phyloP scores from a whole-genome alignment of 139 green algal genomes.

The Chlamydomonas schloesseri region DNA sequence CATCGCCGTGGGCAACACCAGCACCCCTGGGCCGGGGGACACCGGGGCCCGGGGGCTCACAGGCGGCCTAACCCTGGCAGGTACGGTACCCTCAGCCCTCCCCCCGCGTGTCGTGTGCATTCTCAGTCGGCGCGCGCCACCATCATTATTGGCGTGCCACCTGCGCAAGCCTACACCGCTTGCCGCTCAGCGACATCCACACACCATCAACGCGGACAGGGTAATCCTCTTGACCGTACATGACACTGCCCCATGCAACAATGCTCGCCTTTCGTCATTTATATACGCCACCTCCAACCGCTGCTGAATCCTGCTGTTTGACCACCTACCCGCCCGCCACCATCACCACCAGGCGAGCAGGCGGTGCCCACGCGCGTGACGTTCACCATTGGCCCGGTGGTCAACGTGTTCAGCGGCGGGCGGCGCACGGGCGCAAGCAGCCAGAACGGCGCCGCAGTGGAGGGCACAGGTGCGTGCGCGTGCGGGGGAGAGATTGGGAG shows the following conservation, averaged over 20 bases:
- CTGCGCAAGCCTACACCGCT: too few relatives aligned
- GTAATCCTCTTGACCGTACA: too few relatives aligned
- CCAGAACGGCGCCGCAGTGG: constrained; percentile 14
- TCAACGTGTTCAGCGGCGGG: constrained; percentile 15
- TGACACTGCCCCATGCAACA: too few relatives aligned
- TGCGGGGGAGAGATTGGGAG: too few relatives aligned
- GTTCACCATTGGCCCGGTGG: constrained; percentile 13
- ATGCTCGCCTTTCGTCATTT: too few relatives aligned
- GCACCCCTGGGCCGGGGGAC: neutral
- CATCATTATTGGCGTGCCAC: too few relatives aligned
- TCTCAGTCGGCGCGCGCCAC: too few relatives aligned
- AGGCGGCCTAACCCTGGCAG: constrained; percentile 24
- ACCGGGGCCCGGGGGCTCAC: neutral
- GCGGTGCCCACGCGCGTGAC: constrained; percentile 13
- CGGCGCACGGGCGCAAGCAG: constrained; percentile 15
- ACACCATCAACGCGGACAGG: too few relatives aligned
- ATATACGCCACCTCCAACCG: too few relatives aligned
- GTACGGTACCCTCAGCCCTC: neutral
- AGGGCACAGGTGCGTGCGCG: constrained; percentile 9
- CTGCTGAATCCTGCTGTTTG: too few relatives aligned
- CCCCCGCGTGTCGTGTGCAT: too few relatives aligned
- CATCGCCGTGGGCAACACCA: neutral
- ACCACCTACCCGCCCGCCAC: neutral
- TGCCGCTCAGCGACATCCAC: too few relatives aligned
- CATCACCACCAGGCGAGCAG: constrained; percentile 9